Evolutionary conservation across 257 asterid species (phyloP).

Genomic region (Scutellaria minor): DNA sequence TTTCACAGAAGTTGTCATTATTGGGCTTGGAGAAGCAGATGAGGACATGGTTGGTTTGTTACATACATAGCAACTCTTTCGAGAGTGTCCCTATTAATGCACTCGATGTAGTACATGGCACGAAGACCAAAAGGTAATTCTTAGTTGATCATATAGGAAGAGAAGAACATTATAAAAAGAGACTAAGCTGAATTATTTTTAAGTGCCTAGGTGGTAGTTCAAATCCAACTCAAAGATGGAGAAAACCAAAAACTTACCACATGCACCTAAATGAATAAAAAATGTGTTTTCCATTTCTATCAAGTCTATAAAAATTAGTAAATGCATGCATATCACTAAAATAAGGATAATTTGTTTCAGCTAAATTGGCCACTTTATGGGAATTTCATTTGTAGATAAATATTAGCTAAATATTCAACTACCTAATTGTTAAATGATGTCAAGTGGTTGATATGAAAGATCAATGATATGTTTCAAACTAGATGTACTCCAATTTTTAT

Average conservation of each 20-base stretch:
- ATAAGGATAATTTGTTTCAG: background rate
- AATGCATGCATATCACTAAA: no score
- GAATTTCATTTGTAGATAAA: background rate
- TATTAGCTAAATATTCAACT: background rate
- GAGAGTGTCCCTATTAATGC: no score
- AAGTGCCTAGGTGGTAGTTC: slow-evolving; percentile 10
- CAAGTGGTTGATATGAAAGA: background rate
- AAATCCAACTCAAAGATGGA: background rate
- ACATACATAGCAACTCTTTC: no score
- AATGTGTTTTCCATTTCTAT: background rate
- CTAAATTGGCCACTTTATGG: background rate
- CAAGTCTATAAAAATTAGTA: background rate
- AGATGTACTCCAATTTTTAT: background rate
- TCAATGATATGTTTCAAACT: background rate
- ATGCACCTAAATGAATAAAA: background rate
- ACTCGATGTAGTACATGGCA: slow-evolving; percentile 44
- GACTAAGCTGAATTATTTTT: background rate
- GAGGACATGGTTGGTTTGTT: no score
- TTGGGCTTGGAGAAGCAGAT: no score
- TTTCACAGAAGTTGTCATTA: no score
- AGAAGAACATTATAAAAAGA: background rate
- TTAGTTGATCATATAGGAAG: background rate
- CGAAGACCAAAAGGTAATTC: slow-evolving; percentile 82
- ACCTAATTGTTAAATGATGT: background rate
- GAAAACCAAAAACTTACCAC: background rate